These are phyloP conservation scores for Leccinum barrowsii DNA, from an alignment of 768 basidiomycete species.

Conservation along the genomic window DNA sequence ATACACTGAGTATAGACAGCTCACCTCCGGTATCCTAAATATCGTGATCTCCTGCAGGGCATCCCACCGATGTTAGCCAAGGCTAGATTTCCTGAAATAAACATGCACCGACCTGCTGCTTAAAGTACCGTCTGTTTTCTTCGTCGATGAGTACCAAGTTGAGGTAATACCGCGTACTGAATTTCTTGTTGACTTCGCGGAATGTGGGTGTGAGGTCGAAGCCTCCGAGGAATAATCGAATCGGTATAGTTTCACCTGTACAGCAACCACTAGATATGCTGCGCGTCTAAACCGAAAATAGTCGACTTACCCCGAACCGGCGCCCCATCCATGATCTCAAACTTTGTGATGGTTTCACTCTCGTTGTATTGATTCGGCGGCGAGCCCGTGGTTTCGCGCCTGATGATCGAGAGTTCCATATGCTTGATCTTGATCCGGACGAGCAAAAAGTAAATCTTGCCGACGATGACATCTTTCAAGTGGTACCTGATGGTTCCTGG, in stretches of 20 bases:
- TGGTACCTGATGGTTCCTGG: slow-evolving; percentile 67
- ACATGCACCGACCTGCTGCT: slow-evolving; percentile 69
- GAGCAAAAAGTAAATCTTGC: slow-evolving; percentile 98
- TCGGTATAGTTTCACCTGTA: slow-evolving; percentile 95
- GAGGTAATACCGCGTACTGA: slow-evolving; percentile 94
- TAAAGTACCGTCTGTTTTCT: slow-evolving; percentile 96
- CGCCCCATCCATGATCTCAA: slow-evolving; percentile 73
- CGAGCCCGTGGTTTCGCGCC: slow-evolving; percentile 93
- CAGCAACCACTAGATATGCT: background rate
- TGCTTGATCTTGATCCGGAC: slow-evolving; percentile 99
- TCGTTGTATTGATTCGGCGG: slow-evolving; percentile 99
- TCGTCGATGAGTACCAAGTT: slow-evolving; percentile 97
- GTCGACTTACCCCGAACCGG: slow-evolving; percentile 75
- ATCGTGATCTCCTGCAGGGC: slow-evolving; percentile 72
- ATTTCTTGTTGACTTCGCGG: slow-evolving; percentile 99
- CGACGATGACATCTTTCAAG: slow-evolving; percentile 97
- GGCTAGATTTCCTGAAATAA: background rate
- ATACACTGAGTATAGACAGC: slow-evolving; percentile 12
- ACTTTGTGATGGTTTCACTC: slow-evolving; percentile 98
- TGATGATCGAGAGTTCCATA: slow-evolving; percentile 98
- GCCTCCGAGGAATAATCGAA: slow-evolving; percentile 94
- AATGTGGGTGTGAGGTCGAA: slow-evolving; percentile 99
- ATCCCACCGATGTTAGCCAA: slow-evolving; percentile 1
- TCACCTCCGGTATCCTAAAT: slow-evolving; percentile 84
- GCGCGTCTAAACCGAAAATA: background rate